phyloP scores from a whole-genome alignment of 768 basidiomycete genomes.

The Clavaria fumosa region DNA sequence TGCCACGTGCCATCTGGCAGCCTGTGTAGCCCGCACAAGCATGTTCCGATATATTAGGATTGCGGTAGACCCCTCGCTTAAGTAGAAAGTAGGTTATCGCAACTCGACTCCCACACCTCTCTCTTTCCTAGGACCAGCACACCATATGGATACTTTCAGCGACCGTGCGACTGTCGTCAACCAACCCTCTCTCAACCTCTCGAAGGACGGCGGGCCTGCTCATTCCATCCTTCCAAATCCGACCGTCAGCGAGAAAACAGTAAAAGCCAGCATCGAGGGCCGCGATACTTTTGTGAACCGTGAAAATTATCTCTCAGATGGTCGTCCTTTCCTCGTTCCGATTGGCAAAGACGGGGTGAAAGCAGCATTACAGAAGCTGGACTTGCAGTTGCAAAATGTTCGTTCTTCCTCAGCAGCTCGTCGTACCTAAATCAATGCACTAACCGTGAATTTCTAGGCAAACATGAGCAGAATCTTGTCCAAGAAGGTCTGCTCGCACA shows the following conservation, averaged over 20 bases:
- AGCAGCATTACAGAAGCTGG: slow-evolving; percentile 53
- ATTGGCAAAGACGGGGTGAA: slow-evolving; percentile 56
- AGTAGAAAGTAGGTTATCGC: too few relatives aligned
- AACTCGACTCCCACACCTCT: too few relatives aligned
- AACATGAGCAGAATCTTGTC: slow-evolving; percentile 39
- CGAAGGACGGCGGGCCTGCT: slow-evolving; percentile 1
- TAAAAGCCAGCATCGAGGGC: slow-evolving; percentile 9
- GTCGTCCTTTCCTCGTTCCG: slow-evolving; percentile 55
- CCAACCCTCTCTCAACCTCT: slow-evolving; percentile 13
- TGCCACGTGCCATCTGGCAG: too few relatives aligned
- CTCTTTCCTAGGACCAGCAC: too few relatives aligned
- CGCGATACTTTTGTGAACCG: slow-evolving; percentile 28
- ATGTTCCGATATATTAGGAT: too few relatives aligned
- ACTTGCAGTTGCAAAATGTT: slow-evolving; percentile 42
- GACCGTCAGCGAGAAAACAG: too few relatives aligned
- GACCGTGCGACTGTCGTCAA: slow-evolving; percentile 33
- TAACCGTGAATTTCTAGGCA: slow-evolving; percentile 20
- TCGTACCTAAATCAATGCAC: not conserved
- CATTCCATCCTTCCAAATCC: slow-evolving; percentile 5
- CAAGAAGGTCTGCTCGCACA: slow-evolving; percentile 28
- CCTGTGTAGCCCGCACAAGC: too few relatives aligned
- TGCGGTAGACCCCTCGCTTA: too few relatives aligned
- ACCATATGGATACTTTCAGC: slow-evolving; percentile 23
- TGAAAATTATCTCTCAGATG: slow-evolving; percentile 35
- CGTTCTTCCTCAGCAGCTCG: slow-evolving; percentile 3